phyloP scores from a whole-genome alignment of 2,329 filamentous ascomycete species.

The Xylaria sp. region DNA sequence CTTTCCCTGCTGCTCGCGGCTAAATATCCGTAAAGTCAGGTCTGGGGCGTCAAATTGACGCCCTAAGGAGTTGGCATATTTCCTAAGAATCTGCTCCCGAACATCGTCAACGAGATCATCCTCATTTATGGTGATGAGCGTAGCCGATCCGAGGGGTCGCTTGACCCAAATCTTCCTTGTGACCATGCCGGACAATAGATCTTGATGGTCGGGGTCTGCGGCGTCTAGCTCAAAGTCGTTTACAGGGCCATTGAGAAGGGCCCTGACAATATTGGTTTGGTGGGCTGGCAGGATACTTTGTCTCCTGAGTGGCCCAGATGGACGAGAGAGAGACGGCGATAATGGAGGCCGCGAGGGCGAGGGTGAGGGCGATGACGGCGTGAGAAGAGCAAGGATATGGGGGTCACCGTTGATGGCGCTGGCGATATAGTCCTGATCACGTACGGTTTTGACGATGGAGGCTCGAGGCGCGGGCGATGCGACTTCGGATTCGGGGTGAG shows the following conservation, averaged over 20 bases:
- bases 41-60: slow-evolving; percentile 91
- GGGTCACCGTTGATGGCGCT: slow-evolving; percentile 37
- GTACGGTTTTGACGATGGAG: slow-evolving; percentile 30
- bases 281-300: slow-evolving; percentile 59
- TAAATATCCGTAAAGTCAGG: slow-evolving; percentile 76
- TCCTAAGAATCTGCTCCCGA: slow-evolving; percentile 88
- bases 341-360: slow-evolving; percentile 31
- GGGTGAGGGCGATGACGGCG: slow-evolving; percentile 30
- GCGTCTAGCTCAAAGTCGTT: slow-evolving; percentile 53
- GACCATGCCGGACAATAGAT: slow-evolving; percentile 63
- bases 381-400: slow-evolving; percentile 35
- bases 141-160: slow-evolving; percentile 84
- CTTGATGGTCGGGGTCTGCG: slow-evolving; percentile 50
- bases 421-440: slow-evolving; percentile 21
- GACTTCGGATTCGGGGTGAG: slow-evolving; percentile 19
- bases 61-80: slow-evolving; percentile 93
- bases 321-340: slow-evolving; percentile 43
- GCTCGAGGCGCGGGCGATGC: slow-evolving; percentile 28
- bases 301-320: slow-evolving; percentile 49
- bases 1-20: slow-evolving; percentile 66
- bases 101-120: slow-evolving; percentile 95
- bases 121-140: slow-evolving; percentile 83
- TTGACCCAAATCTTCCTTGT: slow-evolving; percentile 95
- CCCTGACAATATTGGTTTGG: slow-evolving; percentile 61
- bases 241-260: slow-evolving; percentile 60